Evolutionary conservation across 202 grass and related monocot species (phyloP).

Genomic region (Zizania palustris): DNA sequence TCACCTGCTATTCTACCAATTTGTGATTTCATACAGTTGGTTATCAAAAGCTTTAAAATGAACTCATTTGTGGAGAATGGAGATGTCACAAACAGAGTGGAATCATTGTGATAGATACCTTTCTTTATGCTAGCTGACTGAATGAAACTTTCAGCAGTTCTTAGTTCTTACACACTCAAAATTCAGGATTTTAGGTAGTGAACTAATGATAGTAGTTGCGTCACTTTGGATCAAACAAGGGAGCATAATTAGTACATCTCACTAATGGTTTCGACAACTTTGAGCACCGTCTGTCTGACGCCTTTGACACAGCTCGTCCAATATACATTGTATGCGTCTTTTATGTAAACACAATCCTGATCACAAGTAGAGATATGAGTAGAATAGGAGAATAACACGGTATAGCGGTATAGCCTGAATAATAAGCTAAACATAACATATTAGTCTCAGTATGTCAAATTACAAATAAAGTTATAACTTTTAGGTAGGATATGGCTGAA

Average conservation of each 20-base stretch:
- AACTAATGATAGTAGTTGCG: not conserved
- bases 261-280: slow-evolving; percentile 94
- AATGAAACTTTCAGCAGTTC: not conserved
- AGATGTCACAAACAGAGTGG: not conserved
- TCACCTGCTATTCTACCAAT: no score
- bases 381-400: not conserved
- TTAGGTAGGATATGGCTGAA: no score
- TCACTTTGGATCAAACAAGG: not conserved
- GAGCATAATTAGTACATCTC: slow-evolving; percentile 13
- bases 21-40: no score
- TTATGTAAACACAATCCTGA: slow-evolving; percentile 87
- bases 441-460: not conserved
- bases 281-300: slow-evolving; percentile 91
- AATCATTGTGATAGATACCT: not conserved
- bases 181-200: not conserved
- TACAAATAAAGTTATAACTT: no score
- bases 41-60: not conserved
- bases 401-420: not conserved
- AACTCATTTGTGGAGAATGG: not conserved
- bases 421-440: not conserved
- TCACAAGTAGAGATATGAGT: slow-evolving; percentile 28
- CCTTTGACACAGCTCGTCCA: slow-evolving; percentile 80
- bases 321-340: slow-evolving; percentile 84
- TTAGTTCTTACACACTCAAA: not conserved
- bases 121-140: not conserved